Conservation (phyloP, 192 early-diverging fungal species). For the Entomortierella beljakovae region DNA sequence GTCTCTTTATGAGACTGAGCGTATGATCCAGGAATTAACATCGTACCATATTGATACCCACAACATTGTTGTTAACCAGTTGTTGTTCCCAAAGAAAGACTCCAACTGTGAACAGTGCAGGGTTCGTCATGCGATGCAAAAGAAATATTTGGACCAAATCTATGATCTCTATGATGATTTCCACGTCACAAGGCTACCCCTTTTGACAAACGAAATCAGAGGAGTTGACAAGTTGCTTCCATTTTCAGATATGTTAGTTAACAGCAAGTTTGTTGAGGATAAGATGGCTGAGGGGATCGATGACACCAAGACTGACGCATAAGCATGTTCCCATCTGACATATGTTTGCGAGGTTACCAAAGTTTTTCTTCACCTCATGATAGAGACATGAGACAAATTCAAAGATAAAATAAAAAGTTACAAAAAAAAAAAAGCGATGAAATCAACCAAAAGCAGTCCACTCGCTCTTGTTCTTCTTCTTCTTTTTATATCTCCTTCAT, state of each 20-base stretch:
- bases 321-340: background rate
- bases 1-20: constrained; percentile 99
- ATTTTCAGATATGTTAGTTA: constrained; percentile 93
- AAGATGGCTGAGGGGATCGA: constrained; percentile 49
- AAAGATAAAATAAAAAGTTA: background rate
- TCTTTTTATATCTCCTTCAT: background rate
- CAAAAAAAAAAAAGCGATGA: background rate
- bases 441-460: background rate
- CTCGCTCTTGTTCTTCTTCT: background rate
- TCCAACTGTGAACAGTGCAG: constrained; percentile 90
- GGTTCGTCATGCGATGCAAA: constrained; percentile 98
- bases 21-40: constrained; percentile 99
- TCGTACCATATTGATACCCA: constrained; percentile 98
- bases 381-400: background rate
- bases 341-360: background rate
- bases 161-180: constrained; percentile 99
- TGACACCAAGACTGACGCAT: constrained; percentile 26
- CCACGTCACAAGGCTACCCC: constrained; percentile 90
- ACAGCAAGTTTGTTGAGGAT: constrained; percentile 54
- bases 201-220: constrained; percentile 96
- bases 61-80: constrained; percentile 99
- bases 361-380: background rate
- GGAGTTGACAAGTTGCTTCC: constrained; percentile 92
- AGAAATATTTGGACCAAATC: constrained; percentile 98
- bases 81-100: constrained; percentile 92